These are phyloP conservation scores for Trametes cubensis DNA, from an alignment of 768 basidiomycete genomes.

Conservation along the genomic window DNA sequence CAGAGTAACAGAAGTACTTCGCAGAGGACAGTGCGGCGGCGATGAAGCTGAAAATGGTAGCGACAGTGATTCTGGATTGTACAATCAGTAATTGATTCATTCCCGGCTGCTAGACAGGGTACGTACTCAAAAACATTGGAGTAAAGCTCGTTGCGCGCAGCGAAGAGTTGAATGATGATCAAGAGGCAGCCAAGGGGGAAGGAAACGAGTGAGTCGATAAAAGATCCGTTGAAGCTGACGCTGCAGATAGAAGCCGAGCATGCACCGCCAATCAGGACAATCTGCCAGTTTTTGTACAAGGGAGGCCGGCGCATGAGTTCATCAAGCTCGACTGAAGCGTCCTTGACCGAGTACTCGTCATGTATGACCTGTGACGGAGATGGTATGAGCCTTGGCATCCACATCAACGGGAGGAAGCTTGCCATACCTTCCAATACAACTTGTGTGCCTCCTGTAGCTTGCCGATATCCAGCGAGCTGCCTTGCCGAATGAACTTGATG, in stretches of 20 bases:
- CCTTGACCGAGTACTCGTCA: conserved; percentile 73
- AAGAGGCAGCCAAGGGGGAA: conserved; percentile 79
- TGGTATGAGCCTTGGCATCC: background rate
- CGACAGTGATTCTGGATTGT: conserved; percentile 67
- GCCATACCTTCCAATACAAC: conserved; percentile 71
- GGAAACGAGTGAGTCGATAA: conserved; percentile 72
- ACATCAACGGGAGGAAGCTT: background rate
- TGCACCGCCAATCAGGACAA: conserved; percentile 73
- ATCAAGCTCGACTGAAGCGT: conserved; percentile 72
- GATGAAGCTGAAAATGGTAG: conserved; percentile 78
- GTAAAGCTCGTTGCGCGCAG: conserved; percentile 76
- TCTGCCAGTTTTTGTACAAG: conserved; percentile 61
- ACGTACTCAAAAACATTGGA: conserved; percentile 76
- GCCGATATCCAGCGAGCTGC: conserved; percentile 70
- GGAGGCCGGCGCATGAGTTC: conserved; percentile 68
- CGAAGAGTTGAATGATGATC: conserved; percentile 70
- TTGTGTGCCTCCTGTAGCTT: conserved; percentile 73
- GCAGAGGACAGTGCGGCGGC: conserved; percentile 65
- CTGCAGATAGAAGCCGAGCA: conserved; percentile 77
- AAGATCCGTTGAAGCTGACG: conserved; percentile 71
- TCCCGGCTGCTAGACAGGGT: background rate
- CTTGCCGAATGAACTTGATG: conserved; percentile 77
- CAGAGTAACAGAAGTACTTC: conserved; percentile 76
- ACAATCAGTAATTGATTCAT: conserved; percentile 2
- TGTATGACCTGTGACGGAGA: conserved; percentile 78